phyloP scores from a whole-genome alignment of 1,284 basidiomycete genomes.

The Inonotus obliquus region DNA sequence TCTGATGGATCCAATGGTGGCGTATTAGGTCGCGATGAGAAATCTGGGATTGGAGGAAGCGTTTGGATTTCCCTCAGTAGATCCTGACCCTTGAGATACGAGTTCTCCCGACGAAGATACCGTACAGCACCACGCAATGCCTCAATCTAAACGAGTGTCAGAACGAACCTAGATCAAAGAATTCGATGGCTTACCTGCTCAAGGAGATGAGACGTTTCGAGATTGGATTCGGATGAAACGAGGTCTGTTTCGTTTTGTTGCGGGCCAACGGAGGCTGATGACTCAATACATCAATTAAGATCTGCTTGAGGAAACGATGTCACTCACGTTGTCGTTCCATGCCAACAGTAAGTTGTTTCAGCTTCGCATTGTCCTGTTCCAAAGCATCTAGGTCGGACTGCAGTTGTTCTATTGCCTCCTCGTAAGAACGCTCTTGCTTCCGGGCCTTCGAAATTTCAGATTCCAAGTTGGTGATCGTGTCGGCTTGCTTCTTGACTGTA shows the following conservation, averaged over 20 bases:
- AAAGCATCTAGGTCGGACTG: slow-evolving; percentile 85
- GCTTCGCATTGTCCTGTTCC: slow-evolving; percentile 82
- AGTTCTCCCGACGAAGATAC: slow-evolving; percentile 88
- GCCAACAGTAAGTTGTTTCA: slow-evolving; percentile 63
- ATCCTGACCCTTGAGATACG: slow-evolving; percentile 86
- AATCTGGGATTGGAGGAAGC: slow-evolving; percentile 58
- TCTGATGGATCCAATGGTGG: slow-evolving; percentile 60
- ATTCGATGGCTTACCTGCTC: slow-evolving; percentile 60
- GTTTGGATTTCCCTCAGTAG: slow-evolving; percentile 77
- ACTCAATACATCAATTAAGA: background rate
- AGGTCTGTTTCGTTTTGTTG: slow-evolving; percentile 57
- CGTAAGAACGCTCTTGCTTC: slow-evolving; percentile 85
- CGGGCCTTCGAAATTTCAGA: slow-evolving; percentile 73
- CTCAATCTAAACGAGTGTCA: slow-evolving; percentile 58
- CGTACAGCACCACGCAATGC: slow-evolving; percentile 86
- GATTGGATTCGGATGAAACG: slow-evolving; percentile 58
- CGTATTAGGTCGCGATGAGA: slow-evolving; percentile 44
- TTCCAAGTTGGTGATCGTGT: slow-evolving; percentile 80
- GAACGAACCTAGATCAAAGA: slow-evolving; percentile 9
- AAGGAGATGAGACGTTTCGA: slow-evolving; percentile 81
- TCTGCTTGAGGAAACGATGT: slow-evolving; percentile 14
- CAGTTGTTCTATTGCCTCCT: slow-evolving; percentile 90
- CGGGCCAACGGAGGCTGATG: slow-evolving; percentile 30
- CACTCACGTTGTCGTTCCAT: slow-evolving; percentile 62
- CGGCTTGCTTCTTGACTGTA: slow-evolving; percentile 82